Evolutionary conservation across 2,329 filamentous ascomycete genomes (phyloP).

Genomic region (Neonectria coccinea): DNA sequence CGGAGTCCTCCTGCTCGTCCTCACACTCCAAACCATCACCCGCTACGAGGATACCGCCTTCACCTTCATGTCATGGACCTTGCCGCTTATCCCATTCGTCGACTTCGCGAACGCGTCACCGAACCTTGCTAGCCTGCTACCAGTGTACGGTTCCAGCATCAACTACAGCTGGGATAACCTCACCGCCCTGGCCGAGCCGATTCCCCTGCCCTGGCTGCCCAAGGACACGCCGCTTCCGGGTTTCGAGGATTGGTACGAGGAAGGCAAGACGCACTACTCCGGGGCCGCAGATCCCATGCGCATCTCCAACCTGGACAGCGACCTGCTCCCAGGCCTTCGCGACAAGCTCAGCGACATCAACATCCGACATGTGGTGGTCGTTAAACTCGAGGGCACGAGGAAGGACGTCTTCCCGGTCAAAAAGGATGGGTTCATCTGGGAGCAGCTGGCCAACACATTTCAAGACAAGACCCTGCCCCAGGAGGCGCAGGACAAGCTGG

Average conservation of each 20-base stretch:
- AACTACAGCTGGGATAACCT: slow-evolving; percentile 45
- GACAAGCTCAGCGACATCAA: slow-evolving; percentile 42
- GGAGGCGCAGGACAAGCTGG: slow-evolving; percentile 38
- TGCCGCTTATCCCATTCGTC: slow-evolving; percentile 49
- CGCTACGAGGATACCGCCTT: slow-evolving; percentile 49
- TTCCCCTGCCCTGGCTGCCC: slow-evolving; percentile 46
- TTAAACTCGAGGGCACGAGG: slow-evolving; percentile 57
- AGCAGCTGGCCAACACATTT: slow-evolving; percentile 44
- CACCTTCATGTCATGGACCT: slow-evolving; percentile 52
- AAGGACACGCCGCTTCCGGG: slow-evolving; percentile 33
- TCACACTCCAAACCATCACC: slow-evolving; percentile 36
- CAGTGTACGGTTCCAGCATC: slow-evolving; percentile 39
- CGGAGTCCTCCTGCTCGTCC: slow-evolving; percentile 31
- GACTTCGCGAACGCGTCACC: slow-evolving; percentile 48
- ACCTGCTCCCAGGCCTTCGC: slow-evolving; percentile 41
- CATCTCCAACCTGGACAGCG: slow-evolving; percentile 51
- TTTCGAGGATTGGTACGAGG: slow-evolving; percentile 47
- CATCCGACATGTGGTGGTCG: slow-evolving; percentile 56
- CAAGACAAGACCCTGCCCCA: slow-evolving; percentile 47
- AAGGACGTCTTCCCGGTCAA: slow-evolving; percentile 58
- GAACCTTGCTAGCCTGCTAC: slow-evolving; percentile 40
- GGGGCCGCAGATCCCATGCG: slow-evolving; percentile 52
- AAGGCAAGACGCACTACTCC: slow-evolving; percentile 45
- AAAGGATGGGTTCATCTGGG: slow-evolving; percentile 50
- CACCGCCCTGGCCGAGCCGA: slow-evolving; percentile 44